A percentile compares a stretch with the other conserved stretches of the same genome.
Conservation (phyloP, 768 basidiomycete genomes). For the Amanita exitialis region DNA sequence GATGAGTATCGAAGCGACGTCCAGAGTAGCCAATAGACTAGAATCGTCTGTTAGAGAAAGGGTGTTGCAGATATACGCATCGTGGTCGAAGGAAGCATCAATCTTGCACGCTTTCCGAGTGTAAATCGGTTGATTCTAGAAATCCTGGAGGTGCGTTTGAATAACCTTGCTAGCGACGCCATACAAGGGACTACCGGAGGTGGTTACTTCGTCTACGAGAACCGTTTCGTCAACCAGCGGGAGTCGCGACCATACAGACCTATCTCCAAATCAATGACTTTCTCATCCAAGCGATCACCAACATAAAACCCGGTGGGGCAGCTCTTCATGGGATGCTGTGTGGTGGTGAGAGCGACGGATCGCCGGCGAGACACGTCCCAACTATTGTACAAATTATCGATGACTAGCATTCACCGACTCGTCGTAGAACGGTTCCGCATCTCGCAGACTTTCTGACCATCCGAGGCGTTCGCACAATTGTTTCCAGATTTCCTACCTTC, state of each 20-base stretch:
- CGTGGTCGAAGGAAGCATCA: not conserved
- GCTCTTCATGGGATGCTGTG: no score
- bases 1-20: not conserved
- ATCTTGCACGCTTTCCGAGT: not conserved
- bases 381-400: conserved; percentile 4
- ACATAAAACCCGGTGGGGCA: no score
- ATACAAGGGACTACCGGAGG: no score
- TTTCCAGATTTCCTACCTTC: conserved; percentile 71
- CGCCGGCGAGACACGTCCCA: no score
- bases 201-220: no score
- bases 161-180: not conserved
- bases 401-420: conserved; percentile 57
- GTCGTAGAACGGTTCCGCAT: conserved; percentile 69
- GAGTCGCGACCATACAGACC: no score
- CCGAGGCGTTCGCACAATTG: conserved; percentile 62
- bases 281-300: no score
- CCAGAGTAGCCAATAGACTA: not conserved
- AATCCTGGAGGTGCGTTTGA: not conserved
- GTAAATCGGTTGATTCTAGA: not conserved
- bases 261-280: no score
- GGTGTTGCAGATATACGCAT: not conserved
- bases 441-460: conserved; percentile 42
- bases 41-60: not conserved
- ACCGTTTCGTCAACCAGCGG: no score
- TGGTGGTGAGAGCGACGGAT: no score